phyloP scores from a whole-genome alignment of 2,329 filamentous ascomycete species.

The Tolypocladium paradoxum region DNA sequence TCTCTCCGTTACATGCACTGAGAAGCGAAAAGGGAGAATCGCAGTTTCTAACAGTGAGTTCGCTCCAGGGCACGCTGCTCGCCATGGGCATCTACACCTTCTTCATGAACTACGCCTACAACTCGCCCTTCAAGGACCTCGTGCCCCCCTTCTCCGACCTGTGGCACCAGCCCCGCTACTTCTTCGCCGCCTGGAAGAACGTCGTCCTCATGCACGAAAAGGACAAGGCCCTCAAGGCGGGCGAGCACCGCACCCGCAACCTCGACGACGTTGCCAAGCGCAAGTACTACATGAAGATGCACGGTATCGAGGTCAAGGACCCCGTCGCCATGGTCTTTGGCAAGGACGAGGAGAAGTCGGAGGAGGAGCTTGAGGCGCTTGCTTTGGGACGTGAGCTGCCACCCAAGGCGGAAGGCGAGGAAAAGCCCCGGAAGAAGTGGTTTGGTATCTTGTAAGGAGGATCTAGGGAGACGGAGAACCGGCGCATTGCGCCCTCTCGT shows the following conservation, averaged over 20 bases:
- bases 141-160: constrained; percentile 63
- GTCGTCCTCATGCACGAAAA: constrained; percentile 69
- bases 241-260: constrained; percentile 60
- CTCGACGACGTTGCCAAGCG: constrained; percentile 85
- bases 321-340: constrained; percentile 38
- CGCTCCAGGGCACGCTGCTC: constrained; percentile 49
- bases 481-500: background rate
- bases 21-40: too few relatives aligned
- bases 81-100: constrained; percentile 63
- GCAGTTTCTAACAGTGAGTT: background rate
- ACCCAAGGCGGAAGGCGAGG: constrained; percentile 14
- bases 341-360: constrained; percentile 23
- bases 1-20: fast-evolving
- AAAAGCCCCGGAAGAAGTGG: constrained; percentile 57
- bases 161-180: constrained; percentile 58
- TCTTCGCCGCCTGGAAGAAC: constrained; percentile 52
- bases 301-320: constrained; percentile 61
- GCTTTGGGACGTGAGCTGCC: constrained; percentile 24
- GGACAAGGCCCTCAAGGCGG: constrained; percentile 56
- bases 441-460: constrained; percentile 63
- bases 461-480: background rate
- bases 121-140: constrained; percentile 70
- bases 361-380: constrained; percentile 23
- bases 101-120: constrained; percentile 65
- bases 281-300: constrained; percentile 71